Base-by-base conservation (phyloP, 2,329 filamentous ascomycete species). In the Penicillium corylophilum region DNA sequence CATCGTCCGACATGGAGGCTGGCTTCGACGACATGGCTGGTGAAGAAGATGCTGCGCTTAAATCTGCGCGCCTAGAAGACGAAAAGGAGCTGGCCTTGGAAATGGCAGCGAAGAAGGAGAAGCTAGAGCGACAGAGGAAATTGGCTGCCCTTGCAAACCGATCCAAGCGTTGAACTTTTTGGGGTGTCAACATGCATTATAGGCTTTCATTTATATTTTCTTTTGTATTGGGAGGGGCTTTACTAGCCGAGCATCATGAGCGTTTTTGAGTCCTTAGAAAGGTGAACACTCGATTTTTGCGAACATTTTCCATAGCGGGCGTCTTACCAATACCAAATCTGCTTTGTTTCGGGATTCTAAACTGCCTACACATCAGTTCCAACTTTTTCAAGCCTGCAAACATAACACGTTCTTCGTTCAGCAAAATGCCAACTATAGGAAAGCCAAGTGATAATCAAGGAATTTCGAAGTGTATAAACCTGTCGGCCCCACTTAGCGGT, bases 1-100 rank as follows among this genome's bases (percentile, higher is more conserved):
- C 54, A 33, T 77, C 73, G 7, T 77, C 74, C n/a, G 77, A 77
- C 53, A 79, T 79, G 77, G 77, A 79, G 62, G 77, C 75, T 44
- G 77, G 75, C 20, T 65, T 74, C 18, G 65, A 71, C 45, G 76
- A 79, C 53, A 62, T 79, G 44, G 74, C 76, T 48, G 55, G 68
- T 23, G 77, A 79, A 61, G 77, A 79, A 59, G 65, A 63, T 20
- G 53, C 55, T 13, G 76, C 77, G 7, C 57, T 76, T 29, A 69
- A 64, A 48, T 61, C 57, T 36, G 77, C 77, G 6, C 71, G 67
- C 46, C 64, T 63, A 49, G 77, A 79, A 56, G 77, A 79, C 51
- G 76, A 77, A 56, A 67, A 74, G 60, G 76, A 79, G 50, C 59
- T 72, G 54, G 70, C 65, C 4, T 53, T 64, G 29, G 77, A 79